Base-by-base conservation (phyloP, 306 rosid species). In the Quercus agrifolia region DNA sequence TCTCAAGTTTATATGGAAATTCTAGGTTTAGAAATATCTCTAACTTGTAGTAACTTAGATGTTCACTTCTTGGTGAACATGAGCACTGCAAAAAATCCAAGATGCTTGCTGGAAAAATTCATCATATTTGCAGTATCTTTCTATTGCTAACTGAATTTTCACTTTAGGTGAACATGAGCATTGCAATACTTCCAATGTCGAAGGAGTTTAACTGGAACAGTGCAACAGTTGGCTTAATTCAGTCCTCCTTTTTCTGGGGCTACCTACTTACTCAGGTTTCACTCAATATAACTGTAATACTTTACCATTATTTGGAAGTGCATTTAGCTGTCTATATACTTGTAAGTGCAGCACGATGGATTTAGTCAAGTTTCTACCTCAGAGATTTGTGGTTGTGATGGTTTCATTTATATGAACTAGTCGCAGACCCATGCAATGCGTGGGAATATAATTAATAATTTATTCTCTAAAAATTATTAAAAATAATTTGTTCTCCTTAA, bases 211-310 rank as follows among this genome's bases (percentile, higher is more conserved):
- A 90, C 83, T 94, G 98, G 97, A 91, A 94, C 80, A 92, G 97
- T 81, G 85, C 97, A 76, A 94, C 97, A 70, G 97, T 94, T 82
- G 98, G 97, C 83, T 86, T 94, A 78, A 94, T 94, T 83, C 98
- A 94, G 71, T 94, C 97, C 61, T 94, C 97, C 27, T 94, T 94
- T 83, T 94, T 94, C 92, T 94, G 97, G 97, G 97, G 98, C 59
- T 92, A 94, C 86, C 93, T 92, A 23, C 95, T 94, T 76, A 94
- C 98, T 79, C 97, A 94, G 97, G 98, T 94, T 77, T 80, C 85
- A 77, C 85, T 57, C 57, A 20, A 55, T 49, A 54, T 67, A 31
- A 57, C 44, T 67, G 58, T 8, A 23, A 54, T 64, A 57, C 58
- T 56, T 64, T 78, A 55, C 25, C 82, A 68, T 67, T 49, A 56